A percentile compares a stretch with the other conserved stretches of the same genome.
Evolutionary conservation across 371 early-diverging fungal genomes (phyloP).

Genomic region (Apophysomyces sp.): DNA sequence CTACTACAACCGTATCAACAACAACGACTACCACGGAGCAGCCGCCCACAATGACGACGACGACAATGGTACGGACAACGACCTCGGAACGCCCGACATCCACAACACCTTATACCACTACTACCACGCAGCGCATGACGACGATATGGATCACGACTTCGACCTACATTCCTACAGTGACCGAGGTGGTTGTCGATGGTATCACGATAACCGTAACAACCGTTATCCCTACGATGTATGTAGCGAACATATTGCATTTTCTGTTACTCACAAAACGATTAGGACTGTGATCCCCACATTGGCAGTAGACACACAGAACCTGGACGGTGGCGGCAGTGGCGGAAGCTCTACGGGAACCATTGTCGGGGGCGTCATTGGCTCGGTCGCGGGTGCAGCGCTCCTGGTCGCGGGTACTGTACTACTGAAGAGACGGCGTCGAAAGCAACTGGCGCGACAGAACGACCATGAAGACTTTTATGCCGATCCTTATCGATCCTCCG

Average conservation of each 20-base stretch:
- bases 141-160: slow-evolving; percentile 1
- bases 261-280: neutral
- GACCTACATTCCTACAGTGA: slow-evolving; percentile 3
- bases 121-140: neutral
- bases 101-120: neutral
- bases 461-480: slow-evolving; percentile 9
- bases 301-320: neutral
- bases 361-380: neutral
- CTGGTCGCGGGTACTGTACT: neutral
- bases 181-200: slow-evolving; percentile 2
- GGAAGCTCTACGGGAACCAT: neutral
- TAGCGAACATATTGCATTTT: neutral
- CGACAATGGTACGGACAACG: neutral
- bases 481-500: slow-evolving; percentile 3
- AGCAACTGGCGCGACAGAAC: neutral
- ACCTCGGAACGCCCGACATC: too few relatives aligned
- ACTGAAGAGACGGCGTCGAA: neutral
- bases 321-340: neutral
- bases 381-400: neutral
- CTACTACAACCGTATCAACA: neutral
- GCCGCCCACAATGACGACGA: neutral
- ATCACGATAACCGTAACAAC: slow-evolving; percentile 3
- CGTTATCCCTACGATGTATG: slow-evolving; percentile 3
- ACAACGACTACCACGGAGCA: neutral
- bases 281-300: neutral